Base-by-base conservation (phyloP, 345 rosid genomes). In the Salix dunnii region DNA sequence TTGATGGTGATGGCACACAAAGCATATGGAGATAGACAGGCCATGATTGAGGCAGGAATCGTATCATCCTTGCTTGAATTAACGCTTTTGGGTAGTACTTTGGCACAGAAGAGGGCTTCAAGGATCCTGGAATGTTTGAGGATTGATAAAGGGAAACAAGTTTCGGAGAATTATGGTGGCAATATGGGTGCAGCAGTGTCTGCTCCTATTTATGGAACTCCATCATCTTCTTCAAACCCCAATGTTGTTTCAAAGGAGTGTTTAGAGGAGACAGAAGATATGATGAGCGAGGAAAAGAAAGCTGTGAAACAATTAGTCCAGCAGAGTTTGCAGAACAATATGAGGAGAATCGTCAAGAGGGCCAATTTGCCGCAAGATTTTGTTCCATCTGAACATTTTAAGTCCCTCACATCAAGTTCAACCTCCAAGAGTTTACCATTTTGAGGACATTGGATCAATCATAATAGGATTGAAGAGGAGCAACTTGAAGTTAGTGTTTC, bases 1-100 rank as follows among this genome's bases (percentile, higher is more conserved):
- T 78, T 96, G 65, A 93, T 96, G 99, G 88, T 93, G 42, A 92
- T 93, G 99, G 97, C 97, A 40, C 97, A 93, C 79, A 96, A 96
- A 69, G 86, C 92, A 1, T 91, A 96, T 38, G 88, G 92, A 43
- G 94, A 93, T 77, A 79, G 98, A 81, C 97, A 91, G 73, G 89
- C 91, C 72, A 96, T 96, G 99, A 86, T 93, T 0, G 98, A 96
- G 43, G 99, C 96, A 0, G 99, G 99, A 46, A 78, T 96, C 49
- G 90, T 84, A 36, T 93, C 96, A 0, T 80, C 97, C 0, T 86
- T 93, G 85, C 98, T 96, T 1, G 99, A 96, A 64, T 81, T 96
- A 81, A 93, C 96, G 0, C 96, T 96, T 55, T 73, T 96, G 74
- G 99, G 99, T 53, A 96, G 93, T 75, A 87, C 97, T 43, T 86